phyloP scores from a whole-genome alignment of 75 land plant species.

The Selaginella moellendorffii region DNA sequence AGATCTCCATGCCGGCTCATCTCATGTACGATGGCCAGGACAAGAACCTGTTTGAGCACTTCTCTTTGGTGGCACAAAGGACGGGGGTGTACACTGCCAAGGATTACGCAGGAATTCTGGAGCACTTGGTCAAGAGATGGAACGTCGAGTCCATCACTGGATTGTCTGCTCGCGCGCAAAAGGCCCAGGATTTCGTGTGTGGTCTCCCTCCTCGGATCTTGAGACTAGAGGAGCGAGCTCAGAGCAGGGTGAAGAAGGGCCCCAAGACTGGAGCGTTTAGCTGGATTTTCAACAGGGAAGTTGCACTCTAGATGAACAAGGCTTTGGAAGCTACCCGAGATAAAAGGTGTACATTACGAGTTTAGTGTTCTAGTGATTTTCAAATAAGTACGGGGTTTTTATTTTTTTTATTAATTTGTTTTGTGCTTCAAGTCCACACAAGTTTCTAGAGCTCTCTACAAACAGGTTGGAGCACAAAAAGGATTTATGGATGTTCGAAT shows the following conservation, averaged over 20 bases:
- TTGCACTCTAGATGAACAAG: too few species aligned
- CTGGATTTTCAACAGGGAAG: constrained; percentile 9
- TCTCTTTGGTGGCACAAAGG: neutral
- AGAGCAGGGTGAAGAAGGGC: constrained; percentile 21
- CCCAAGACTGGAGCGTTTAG: constrained; percentile 21
- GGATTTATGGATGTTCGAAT: neutral
- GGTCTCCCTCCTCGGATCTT: constrained; percentile 28
- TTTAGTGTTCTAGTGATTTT: neutral
- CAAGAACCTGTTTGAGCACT: neutral
- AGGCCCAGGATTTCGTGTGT: constrained; percentile 40
- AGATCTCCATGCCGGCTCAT: neutral
- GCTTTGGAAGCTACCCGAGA: too few species aligned
- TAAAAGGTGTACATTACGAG: neutral
- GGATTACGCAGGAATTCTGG: neutral
- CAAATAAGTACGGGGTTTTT: neutral
- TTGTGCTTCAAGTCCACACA: neutral
- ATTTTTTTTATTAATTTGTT: neutral
- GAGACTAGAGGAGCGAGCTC: constrained; percentile 31
- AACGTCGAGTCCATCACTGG: constrained; percentile 10
- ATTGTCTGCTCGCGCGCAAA: constrained; percentile 22
- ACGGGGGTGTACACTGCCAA: neutral
- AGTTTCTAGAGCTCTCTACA: neutral
- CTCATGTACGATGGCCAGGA: neutral
- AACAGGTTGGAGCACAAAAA: neutral
- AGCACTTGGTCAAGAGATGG: constrained; percentile 1